Conservation (phyloP, 306 rosid species). For the Malus orientalis region DNA sequence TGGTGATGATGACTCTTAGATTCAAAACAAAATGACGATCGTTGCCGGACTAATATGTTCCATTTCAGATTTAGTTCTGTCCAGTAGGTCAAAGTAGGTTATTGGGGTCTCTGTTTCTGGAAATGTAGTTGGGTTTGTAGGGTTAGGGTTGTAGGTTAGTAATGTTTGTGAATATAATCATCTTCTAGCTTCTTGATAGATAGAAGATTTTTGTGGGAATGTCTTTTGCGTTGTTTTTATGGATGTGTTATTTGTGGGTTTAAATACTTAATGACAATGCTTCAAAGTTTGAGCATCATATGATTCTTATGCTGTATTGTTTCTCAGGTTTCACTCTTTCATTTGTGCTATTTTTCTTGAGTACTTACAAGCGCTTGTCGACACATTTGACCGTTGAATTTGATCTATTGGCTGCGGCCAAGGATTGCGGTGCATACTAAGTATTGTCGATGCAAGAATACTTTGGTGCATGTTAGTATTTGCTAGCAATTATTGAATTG, state of each 20-base stretch:
- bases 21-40: background rate
- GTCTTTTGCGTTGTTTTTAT: background rate
- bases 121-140: slow-evolving; percentile 13
- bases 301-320: background rate
- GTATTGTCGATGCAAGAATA: too few relatives aligned
- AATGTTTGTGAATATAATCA: slow-evolving; percentile 51
- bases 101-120: slow-evolving; percentile 11
- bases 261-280: slow-evolving; percentile 5
- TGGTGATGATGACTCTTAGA: slow-evolving; percentile 56
- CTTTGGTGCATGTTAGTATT: too few relatives aligned
- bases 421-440: too few relatives aligned
- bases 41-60: background rate
- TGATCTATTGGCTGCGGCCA: too few relatives aligned
- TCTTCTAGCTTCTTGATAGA: slow-evolving; percentile 10
- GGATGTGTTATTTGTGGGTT: background rate
- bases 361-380: too few relatives aligned
- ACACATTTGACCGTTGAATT: too few relatives aligned
- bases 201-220: background rate
- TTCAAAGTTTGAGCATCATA: background rate
- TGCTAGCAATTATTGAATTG: too few relatives aligned
- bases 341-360: background rate
- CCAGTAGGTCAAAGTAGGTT: background rate
- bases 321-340: background rate
- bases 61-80: background rate
- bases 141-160: slow-evolving; percentile 21